phyloP scores from a whole-genome alignment of 2,329 filamentous ascomycete genomes.

The Didymella arachidicola region DNA sequence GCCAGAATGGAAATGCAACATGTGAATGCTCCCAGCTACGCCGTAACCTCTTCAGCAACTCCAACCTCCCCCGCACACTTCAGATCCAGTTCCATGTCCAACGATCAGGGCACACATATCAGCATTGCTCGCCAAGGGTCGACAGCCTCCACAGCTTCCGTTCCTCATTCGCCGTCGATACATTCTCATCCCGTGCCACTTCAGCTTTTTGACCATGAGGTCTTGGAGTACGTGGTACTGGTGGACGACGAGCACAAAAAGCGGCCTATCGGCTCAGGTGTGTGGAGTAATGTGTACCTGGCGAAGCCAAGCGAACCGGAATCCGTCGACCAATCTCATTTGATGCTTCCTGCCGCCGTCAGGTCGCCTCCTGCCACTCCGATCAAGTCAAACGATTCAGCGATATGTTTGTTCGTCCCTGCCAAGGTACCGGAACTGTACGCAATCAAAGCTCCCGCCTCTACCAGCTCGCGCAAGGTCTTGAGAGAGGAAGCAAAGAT shows the following conservation, averaged over 20 bases:
- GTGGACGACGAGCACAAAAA: constrained; percentile 34
- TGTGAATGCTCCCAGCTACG: constrained; percentile 26
- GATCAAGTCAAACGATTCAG: constrained; percentile 29
- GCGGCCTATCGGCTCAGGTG: constrained; percentile 43
- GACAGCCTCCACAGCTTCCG: constrained; percentile 24
- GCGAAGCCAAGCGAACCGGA: constrained; percentile 36
- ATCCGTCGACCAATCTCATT: constrained; percentile 9
- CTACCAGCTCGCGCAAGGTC: constrained; percentile 41
- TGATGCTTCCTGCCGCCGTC: constrained; percentile 17
- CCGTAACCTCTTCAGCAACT: constrained; percentile 42
- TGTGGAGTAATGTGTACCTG: constrained; percentile 50
- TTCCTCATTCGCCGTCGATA: constrained; percentile 27
- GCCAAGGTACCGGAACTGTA: constrained; percentile 33
- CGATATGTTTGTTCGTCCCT: constrained; percentile 16
- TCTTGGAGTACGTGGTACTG: constrained; percentile 40
- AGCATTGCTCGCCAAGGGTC: constrained; percentile 34
- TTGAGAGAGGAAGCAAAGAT: constrained; percentile 44
- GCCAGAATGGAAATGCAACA: constrained; percentile 28
- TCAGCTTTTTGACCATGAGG: constrained; percentile 33
- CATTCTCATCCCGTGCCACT: constrained; percentile 34
- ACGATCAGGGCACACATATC: constrained; percentile 29
- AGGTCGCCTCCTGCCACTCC: constrained; percentile 43
- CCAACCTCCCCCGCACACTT: constrained; percentile 36
- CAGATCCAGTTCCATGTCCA: constrained; percentile 29
- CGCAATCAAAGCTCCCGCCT: constrained; percentile 47